Percentiles rank a stretch among this genome's conserved stretches.
Evolutionary conservation across 306 rosid species (phyloP).

Genomic region (Elaeagnus macrophylla): DNA sequence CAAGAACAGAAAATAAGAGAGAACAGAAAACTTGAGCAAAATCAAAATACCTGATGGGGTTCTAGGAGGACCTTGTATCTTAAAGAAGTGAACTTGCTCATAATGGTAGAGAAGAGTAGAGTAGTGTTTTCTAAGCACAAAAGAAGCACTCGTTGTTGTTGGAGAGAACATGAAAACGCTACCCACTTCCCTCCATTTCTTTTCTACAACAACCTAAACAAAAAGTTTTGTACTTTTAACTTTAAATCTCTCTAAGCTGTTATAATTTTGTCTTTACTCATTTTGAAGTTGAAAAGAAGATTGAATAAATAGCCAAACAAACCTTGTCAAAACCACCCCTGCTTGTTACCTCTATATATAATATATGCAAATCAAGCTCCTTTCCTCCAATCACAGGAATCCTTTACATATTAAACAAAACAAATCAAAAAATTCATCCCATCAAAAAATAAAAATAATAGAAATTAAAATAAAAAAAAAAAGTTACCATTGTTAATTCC

Average conservation of each 20-base stretch:
- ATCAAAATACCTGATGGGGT: constrained; percentile 41
- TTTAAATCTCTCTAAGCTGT: neutral
- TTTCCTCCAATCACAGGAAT: constrained; percentile 97
- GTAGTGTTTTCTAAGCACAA: constrained; percentile 80
- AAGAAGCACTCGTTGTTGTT: constrained; percentile 90
- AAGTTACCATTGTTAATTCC: neutral
- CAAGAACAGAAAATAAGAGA: neutral
- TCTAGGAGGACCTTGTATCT: constrained; percentile 49
- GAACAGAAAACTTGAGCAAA: neutral
- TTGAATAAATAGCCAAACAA: neutral
- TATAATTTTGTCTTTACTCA: neutral
- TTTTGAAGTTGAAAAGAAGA: neutral
- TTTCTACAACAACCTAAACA: constrained; percentile 77
- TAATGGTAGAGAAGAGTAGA: constrained; percentile 69
- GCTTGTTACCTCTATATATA: constrained; percentile 76
- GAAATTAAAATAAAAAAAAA: neutral
- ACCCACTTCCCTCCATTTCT: constrained; percentile 99
- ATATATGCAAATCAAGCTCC: constrained; percentile 83
- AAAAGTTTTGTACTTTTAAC: neutral
- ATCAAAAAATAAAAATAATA: constrained; percentile 9
- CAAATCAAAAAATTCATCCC: neutral
- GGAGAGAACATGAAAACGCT: constrained; percentile 67
- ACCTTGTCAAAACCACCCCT: constrained; percentile 95
- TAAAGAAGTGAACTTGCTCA: constrained; percentile 77
- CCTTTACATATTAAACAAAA: constrained; percentile 33